Percentiles rank a stretch among this genome's conserved stretches.
These are phyloP conservation scores for Paramecium pentaurelia DNA, from an alignment of 73 alveolate species.

Conservation along the genomic window DNA sequence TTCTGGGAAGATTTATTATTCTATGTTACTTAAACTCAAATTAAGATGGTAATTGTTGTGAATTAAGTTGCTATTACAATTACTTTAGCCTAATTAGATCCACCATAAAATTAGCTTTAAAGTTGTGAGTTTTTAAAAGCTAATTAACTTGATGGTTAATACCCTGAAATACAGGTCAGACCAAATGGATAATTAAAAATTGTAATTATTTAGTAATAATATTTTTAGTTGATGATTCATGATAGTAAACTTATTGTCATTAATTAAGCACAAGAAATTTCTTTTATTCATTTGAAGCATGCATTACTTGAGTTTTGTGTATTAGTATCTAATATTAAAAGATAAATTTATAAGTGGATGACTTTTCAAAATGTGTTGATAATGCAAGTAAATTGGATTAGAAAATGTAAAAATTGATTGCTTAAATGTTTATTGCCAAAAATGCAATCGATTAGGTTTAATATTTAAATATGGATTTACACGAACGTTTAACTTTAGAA, in stretches of 20 bases:
- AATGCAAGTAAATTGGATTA: not conserved
- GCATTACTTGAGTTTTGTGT: conserved; percentile 12
- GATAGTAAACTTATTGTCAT: not conserved
- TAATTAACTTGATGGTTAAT: not conserved
- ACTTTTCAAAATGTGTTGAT: not conserved
- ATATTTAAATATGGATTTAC: conserved; percentile 19
- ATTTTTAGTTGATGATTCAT: not conserved
- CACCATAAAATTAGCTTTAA: not conserved
- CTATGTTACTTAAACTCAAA: not conserved
- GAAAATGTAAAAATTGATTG: conserved; percentile 19
- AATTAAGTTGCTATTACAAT: not conserved
- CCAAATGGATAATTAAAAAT: conserved; percentile 24
- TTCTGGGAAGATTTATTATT: conserved; percentile 10
- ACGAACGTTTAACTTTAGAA: conserved; percentile 3
- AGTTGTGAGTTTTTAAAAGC: conserved; percentile 37
- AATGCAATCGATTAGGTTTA: not conserved
- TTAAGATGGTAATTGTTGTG: not conserved
- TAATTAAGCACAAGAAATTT: not conserved
- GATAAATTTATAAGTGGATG: not conserved
- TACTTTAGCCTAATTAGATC: not conserved
- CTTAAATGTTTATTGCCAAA: not conserved
- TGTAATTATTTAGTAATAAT: not conserved
- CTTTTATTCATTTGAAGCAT: conserved; percentile 1
- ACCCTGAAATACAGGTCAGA: not conserved
- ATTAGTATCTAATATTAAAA: not conserved